Conservation (phyloP, 208 protist species). For the Trypanosoma vivax region DNA sequence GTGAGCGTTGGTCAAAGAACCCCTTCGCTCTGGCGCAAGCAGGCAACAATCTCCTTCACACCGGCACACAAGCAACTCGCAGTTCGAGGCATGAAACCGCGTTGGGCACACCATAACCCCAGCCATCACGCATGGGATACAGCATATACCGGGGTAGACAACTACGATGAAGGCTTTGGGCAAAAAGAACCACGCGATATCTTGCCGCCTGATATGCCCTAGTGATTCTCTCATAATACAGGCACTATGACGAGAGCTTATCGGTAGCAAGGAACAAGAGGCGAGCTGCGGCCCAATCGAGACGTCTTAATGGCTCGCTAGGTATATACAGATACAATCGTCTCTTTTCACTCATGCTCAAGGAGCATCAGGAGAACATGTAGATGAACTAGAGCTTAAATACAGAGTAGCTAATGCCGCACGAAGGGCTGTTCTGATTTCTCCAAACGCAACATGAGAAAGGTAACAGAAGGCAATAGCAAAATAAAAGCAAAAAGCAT, state of each 20-base stretch:
- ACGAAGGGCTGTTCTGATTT: conserved; percentile 28
- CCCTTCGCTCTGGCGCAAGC: conserved; percentile 54
- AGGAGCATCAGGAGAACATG: conserved; percentile 32
- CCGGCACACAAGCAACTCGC: conserved; percentile 22
- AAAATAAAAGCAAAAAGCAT: conserved; percentile 8
- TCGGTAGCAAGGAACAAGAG: conserved; percentile 10
- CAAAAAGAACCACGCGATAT: conserved; percentile 51
- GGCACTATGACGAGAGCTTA: conserved; percentile 9
- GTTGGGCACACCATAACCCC: conserved; percentile 53
- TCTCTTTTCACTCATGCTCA: conserved; percentile 16
- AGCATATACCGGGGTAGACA: conserved; percentile 27
- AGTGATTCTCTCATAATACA: conserved; percentile 52
- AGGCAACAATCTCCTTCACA: conserved; percentile 22
- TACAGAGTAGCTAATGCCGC: conserved; percentile 47
- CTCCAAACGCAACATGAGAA: conserved; percentile 21
- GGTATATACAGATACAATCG: conserved; percentile 51
- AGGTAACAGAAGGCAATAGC: conserved; percentile 6
- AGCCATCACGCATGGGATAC: conserved; percentile 46
- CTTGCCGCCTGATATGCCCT: conserved; percentile 41
- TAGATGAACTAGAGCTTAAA: conserved; percentile 71
- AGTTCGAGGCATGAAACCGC: no score
- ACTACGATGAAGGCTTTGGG: conserved; percentile 53
- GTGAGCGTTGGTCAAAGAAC: conserved; percentile 49
- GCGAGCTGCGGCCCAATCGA: conserved; percentile 54
- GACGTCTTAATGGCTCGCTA: conserved; percentile 59